phyloP scores from a whole-genome alignment of 2,329 filamentous ascomycete species.

The Stagonosporopsis rhizophila region DNA sequence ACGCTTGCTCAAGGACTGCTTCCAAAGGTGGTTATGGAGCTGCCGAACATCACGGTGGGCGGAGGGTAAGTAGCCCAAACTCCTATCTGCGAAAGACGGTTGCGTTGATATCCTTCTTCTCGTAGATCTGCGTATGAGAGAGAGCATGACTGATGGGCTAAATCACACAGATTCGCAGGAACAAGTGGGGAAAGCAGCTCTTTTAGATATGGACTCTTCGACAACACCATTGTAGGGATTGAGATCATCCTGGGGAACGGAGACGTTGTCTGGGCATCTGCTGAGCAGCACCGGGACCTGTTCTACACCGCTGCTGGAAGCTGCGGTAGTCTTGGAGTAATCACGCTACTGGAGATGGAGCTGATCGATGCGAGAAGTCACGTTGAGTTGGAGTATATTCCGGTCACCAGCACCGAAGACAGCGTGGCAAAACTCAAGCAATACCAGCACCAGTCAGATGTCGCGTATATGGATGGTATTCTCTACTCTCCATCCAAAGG shows the following conservation, averaged over 20 bases:
- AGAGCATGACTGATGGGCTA: background rate
- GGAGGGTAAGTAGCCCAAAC: constrained; percentile 55
- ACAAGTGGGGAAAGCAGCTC: constrained; percentile 72
- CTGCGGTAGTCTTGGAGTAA: constrained; percentile 67
- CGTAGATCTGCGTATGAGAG: background rate
- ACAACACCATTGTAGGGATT: constrained; percentile 66
- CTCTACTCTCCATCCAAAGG: constrained; percentile 64
- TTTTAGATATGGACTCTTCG: constrained; percentile 71
- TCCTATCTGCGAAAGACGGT: background rate
- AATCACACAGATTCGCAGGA: constrained; percentile 60
- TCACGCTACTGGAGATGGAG: constrained; percentile 66
- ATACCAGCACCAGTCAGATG: constrained; percentile 49
- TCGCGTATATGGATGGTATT: constrained; percentile 76
- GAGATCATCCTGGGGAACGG: constrained; percentile 70
- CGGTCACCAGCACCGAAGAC: constrained; percentile 58
- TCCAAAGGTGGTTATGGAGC: constrained; percentile 73
- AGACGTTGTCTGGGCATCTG: constrained; percentile 58
- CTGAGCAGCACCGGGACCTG: constrained; percentile 57
- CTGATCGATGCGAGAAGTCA: constrained; percentile 62
- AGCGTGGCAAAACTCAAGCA: constrained; percentile 59
- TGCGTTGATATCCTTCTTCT: background rate
- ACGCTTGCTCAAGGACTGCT: constrained; percentile 64
- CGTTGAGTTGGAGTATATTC: constrained; percentile 69
- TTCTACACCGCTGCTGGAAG: constrained; percentile 67
- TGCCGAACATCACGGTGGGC: constrained; percentile 72